phyloP scores from a whole-genome alignment of 495 filamentous ascomycete genomes.

The Hyaloscypha hepaticicola region DNA sequence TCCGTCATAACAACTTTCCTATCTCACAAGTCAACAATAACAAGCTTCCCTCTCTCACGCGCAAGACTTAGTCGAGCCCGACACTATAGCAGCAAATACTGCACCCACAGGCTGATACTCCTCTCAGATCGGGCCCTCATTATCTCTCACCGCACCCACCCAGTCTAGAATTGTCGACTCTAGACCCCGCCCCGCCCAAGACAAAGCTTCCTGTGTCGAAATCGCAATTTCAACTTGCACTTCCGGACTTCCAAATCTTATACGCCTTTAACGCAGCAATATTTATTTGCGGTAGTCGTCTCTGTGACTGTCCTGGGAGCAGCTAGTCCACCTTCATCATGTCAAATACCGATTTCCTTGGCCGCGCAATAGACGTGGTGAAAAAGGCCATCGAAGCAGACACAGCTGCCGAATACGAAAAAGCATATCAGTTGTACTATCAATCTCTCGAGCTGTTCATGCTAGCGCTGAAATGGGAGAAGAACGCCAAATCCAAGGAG shows the following conservation, averaged over 20 bases:
- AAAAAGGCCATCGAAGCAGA: conserved; percentile 97
- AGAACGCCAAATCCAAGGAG: conserved; percentile 92
- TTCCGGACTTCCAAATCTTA: background rate
- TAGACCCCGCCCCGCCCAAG: conserved; percentile 4
- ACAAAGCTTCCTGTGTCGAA: background rate
- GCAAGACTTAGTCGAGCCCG: background rate
- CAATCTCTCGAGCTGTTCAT: conserved; percentile 92
- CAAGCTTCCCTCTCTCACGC: background rate
- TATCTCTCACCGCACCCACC: background rate
- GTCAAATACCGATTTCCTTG: conserved; percentile 97
- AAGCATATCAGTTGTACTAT: conserved; percentile 94
- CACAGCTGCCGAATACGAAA: conserved; percentile 92
- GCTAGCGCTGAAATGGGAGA: conserved; percentile 97
- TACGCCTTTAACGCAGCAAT: background rate
- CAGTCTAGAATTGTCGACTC: background rate
- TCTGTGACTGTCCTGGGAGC: conserved; percentile 12
- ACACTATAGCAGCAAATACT: background rate
- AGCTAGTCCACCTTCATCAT: conserved; percentile 50
- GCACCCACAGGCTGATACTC: background rate
- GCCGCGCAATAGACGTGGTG: conserved; percentile 90
- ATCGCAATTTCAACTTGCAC: background rate
- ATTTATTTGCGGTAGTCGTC: background rate
- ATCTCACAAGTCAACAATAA: conserved; percentile 23
- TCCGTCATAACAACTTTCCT: conserved; percentile 25
- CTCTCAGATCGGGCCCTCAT: background rate